These are phyloP conservation scores for Collariella sp. DNA, from an alignment of 495 filamentous ascomycete species.

Conservation along the genomic window DNA sequence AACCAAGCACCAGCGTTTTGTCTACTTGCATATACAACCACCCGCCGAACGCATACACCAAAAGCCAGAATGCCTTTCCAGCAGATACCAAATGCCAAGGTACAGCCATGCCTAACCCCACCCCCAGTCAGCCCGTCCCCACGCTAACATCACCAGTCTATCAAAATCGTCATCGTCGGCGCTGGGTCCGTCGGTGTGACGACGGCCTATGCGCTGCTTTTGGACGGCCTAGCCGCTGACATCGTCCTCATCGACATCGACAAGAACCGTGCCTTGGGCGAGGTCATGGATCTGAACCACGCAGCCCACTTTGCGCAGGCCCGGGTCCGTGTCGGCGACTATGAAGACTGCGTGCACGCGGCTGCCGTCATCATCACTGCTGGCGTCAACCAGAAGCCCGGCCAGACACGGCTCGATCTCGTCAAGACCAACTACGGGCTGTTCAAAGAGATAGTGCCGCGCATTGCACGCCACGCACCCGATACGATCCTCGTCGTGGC, in stretches of 20 bases:
- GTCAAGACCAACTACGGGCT: slow-evolving; percentile 26
- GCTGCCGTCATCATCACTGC: slow-evolving; percentile 47
- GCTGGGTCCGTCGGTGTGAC: slow-evolving; percentile 48
- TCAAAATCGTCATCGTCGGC: slow-evolving; percentile 39
- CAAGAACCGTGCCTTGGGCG: slow-evolving; percentile 27
- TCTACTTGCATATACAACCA: too few species aligned
- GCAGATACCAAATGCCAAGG: neutral
- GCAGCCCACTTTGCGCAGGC: slow-evolving; percentile 31
- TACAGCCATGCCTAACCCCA: neutral
- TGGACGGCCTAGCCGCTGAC: slow-evolving; percentile 43
- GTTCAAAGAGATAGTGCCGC: slow-evolving; percentile 21
- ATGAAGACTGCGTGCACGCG: slow-evolving; percentile 39
- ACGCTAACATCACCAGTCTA: slow-evolving; percentile 9
- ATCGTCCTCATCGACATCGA: slow-evolving; percentile 39
- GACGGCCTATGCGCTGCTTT: slow-evolving; percentile 46
- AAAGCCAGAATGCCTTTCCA: neutral
- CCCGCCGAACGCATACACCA: too few species aligned
- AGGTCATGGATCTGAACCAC: slow-evolving; percentile 33
- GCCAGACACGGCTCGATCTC: slow-evolving; percentile 26
- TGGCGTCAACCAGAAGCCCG: slow-evolving; percentile 29
- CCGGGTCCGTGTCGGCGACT: slow-evolving; percentile 25
- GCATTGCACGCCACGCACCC: slow-evolving; percentile 19
- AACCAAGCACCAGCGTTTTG: too few species aligned
- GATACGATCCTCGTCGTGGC: slow-evolving; percentile 28
- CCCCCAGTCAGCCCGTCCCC: neutral